Evolutionary conservation across 352 stramenopile genomes (phyloP), one percentile per base, ranked within the genome.

Genomic region (Phytophthora syringae): DNA sequence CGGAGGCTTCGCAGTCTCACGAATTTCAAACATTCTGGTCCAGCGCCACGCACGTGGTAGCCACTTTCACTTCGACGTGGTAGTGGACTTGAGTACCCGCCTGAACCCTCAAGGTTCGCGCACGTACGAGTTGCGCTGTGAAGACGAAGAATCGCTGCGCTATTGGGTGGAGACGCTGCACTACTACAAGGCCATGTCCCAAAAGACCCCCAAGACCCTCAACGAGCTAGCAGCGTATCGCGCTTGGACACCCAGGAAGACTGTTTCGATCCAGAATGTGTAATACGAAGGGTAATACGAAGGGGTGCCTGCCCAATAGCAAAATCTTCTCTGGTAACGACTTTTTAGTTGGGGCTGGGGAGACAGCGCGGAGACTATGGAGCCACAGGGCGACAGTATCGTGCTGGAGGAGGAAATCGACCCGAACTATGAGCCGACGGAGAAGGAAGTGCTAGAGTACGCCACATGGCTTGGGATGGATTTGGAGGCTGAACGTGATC

Each of bases 391-490:
- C 12, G 86, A 94, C 55, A 95, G 84, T 74, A 96, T 98, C 60
- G 80, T 98, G 20, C 69, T 98, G 28, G 93, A 98, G 70, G 94
- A 98, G 64, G 90, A 98, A 72, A 97, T 98, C 60, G 94, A 98
- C 54, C 93, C 93, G 2, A 97, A 98, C 77, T 98, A 98, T 83
- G 89, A 97, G 59, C 94, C 94, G 18, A 88, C 84, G 11, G 80
- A 98, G 67, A 85, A 90, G 39, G 94, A 98, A 67, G 87, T 98
- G 32, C 60, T 94, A 21, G 94, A 98, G 67, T 98, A 98, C 64
- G 95, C 94, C 7, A 97, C 94, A 47, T 98, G 94, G 94, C 83
- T 98, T n/a, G 94, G 95, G 43, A 98, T 98, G 92, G 90, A 98
- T 54, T 72, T 98, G 22, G 84, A 97, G 11, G 83, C 73, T 16